Evolutionary conservation across 1,284 basidiomycete species (phyloP).

Genomic region (Malassezia obtusa): DNA sequence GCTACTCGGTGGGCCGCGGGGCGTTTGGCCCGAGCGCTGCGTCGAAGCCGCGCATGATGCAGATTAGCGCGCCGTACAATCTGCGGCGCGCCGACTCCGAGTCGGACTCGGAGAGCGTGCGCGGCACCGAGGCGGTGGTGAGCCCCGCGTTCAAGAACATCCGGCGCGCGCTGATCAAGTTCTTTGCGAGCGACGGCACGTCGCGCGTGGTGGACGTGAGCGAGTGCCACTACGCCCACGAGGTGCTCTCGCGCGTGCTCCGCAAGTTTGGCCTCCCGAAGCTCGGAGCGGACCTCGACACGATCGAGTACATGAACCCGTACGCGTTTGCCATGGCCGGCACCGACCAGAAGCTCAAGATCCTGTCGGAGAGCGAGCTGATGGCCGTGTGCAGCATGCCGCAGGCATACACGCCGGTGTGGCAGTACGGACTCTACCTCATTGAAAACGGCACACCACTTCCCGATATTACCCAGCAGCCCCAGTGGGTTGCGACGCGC

Average conservation of each 20-base stretch:
- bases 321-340: conserved; percentile 31
- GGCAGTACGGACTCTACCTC: conserved; percentile 72
- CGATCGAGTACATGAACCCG: conserved; percentile 26
- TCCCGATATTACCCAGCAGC: not conserved
- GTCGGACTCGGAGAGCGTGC: conserved; percentile 1
- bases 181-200: conserved; percentile 41
- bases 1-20: conserved; percentile 37
- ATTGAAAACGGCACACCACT: not conserved
- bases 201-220: conserved; percentile 39
- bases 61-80: conserved; percentile 17
- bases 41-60: conserved; percentile 4
- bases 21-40: conserved; percentile 19
- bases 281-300: conserved; percentile 30
- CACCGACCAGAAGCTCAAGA: conserved; percentile 32
- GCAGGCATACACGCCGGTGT: conserved; percentile 63
- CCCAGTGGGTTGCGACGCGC: conserved; percentile 56
- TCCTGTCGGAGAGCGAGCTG: conserved; percentile 56
- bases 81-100: conserved; percentile 9
- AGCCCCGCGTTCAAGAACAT: conserved; percentile 26
- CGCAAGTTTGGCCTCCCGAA: conserved; percentile 38
- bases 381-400: conserved; percentile 74
- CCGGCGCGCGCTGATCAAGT: conserved; percentile 42
- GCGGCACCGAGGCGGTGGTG: not conserved
- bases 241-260: conserved; percentile 42
- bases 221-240: conserved; percentile 38